These are phyloP conservation scores for Debaryomycetaceae sp. DNA, from an alignment of 1,139 yeast genomes.

Conservation along the genomic window DNA sequence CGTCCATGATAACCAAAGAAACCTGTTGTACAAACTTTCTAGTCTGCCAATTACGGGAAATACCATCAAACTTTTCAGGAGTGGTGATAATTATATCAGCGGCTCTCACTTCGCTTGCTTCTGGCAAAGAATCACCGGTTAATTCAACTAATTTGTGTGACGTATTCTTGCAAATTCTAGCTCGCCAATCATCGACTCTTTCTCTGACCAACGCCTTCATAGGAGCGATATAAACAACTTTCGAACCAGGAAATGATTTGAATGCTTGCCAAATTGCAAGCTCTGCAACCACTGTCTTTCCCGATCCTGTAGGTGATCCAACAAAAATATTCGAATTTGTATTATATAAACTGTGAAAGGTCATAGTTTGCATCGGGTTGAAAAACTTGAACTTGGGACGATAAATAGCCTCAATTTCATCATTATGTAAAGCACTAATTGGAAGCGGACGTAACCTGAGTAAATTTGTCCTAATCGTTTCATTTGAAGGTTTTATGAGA, in stretches of 20 bases:
- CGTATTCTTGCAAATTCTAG: slow-evolving; percentile 60
- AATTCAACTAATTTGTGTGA: slow-evolving; percentile 77
- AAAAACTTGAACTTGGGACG: slow-evolving; percentile 69
- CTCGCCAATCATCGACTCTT: slow-evolving; percentile 93
- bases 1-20: slow-evolving; percentile 94
- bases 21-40: slow-evolving; percentile 89
- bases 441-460: slow-evolving; percentile 85
- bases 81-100: slow-evolving; percentile 95
- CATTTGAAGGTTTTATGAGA: slow-evolving; percentile 82
- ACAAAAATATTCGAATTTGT: slow-evolving; percentile 77
- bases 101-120: slow-evolving; percentile 75
- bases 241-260: slow-evolving; percentile 71
- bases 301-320: slow-evolving; percentile 99
- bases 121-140: slow-evolving; percentile 96
- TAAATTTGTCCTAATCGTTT: slow-evolving; percentile 78
- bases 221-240: slow-evolving; percentile 94
- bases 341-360: slow-evolving; percentile 84
- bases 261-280: slow-evolving; percentile 97
- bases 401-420: slow-evolving; percentile 66
- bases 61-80: slow-evolving; percentile 98
- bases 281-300: slow-evolving; percentile 96
- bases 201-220: slow-evolving; percentile 98
- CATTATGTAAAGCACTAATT: slow-evolving; percentile 69
- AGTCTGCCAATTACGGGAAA: slow-evolving; percentile 97
- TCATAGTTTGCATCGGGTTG: slow-evolving; percentile 99